Evolutionary conservation across 139 green algal genomes (phyloP), one percentile per base, ranked within the genome.

Genomic region (Penium margaritaceum): DNA sequence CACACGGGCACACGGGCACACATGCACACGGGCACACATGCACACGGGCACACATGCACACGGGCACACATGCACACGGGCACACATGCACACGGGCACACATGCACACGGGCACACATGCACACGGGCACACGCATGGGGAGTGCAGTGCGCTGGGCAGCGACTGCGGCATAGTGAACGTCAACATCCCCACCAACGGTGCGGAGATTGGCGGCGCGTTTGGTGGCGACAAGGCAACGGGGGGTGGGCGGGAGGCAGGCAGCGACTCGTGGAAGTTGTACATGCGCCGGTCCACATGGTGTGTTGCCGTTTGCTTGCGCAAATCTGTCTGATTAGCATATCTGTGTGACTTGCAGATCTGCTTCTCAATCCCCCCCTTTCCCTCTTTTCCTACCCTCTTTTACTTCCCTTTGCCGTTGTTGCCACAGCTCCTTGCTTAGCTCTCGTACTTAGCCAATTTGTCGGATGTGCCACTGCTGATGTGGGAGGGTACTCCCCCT

Each of bases 111-210:
- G n/a, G n/a, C n/a, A n/a, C n/a, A n/a, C n/a, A n/a, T n/a, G n/a
- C n/a, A n/a, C n/a, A n/a, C n/a, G n/a, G n/a, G n/a, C n/a, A n/a
- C n/a, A n/a, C n/a, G n/a, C n/a, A n/a, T n/a, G n/a, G n/a, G n/a
- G n/a, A n/a, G n/a, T n/a, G n/a, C n/a, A n/a, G n/a, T n/a, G n/a
- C n/a, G n/a, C n/a, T n/a, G n/a, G 74, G 74, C 12, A 75, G 63
- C 30, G 74, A 80, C 34, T 80, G 74, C 34, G 74, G 74, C 32
- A 80, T 80, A 69, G 74, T 75, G 34, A 80, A 80, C 34, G 74
- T 75, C 30, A 80, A 80, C 36, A 80, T 80, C 33, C 63, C 63
- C 30, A 80, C 74, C 17, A 80, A 75, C 27, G 74, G 74, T 2
- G 74, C 74, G 3, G 74, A 80, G 67, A 80, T 80, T 44, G 74